Base-by-base conservation (phyloP, 306 rosid genomes). In the Begonia masoniana region DNA sequence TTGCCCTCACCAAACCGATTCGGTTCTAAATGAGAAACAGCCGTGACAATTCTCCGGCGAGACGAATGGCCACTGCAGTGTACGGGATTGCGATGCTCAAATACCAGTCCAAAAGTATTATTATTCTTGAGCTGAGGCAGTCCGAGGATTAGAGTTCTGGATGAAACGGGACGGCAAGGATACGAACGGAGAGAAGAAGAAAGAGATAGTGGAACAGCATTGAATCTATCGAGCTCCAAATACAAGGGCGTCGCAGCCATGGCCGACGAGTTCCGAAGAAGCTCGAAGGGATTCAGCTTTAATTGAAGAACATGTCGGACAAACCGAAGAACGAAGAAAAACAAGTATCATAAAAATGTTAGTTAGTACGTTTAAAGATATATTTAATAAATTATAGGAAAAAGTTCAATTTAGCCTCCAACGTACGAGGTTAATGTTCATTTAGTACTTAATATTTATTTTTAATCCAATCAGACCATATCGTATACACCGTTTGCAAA, bases 21-120 rank as follows among this genome's bases (percentile, higher is more conserved):
- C 51, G 67, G 74, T 47, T 73, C 70, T 2, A 68, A 59, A 7
- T 52, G 75, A 52, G 73, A 77, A 66, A 74, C 68, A 13, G 77
- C 65, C 4, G 64, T 12, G 24, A 64, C 48, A 52, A 60, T 13
- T 8, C 71, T 65, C 39, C 67, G 71, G 57, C 39, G 58, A 5
- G 47, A 13, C 15, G 31, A 63, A 39, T 11, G 42, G 47, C 58
- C 21, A n/a, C 15, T 52, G n/a, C 43, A 16, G 50, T 41, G n/a
- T 16, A 31, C 15, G 7, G 51, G 26, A 31, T 15, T 55, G 23
- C 14, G 24, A 26, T 53, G 64, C 36, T 61, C 62, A 7, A 63
- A 53, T 31, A 64, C 50, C 52, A 64, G 47, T 57, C 64, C 63
- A 9, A 59, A 51, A 43, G 39, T 36, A 24, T 51, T 17, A 43